These are phyloP conservation scores for Groenewaldozyma sp. DNA, from an alignment of 1,139 yeast species.

Conservation along the genomic window DNA sequence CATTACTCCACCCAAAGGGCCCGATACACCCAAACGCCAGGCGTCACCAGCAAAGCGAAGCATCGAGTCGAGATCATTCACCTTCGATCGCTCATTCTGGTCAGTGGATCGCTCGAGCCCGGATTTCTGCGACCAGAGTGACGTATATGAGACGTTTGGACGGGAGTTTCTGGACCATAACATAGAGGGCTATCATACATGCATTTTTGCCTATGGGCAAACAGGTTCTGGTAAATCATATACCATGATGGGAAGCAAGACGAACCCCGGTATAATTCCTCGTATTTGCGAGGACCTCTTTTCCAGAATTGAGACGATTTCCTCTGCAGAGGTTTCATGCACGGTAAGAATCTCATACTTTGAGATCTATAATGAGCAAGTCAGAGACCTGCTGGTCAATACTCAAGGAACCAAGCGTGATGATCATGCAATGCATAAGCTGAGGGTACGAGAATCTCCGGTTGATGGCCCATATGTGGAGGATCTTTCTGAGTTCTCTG, in stretches of 20 bases:
- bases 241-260: conserved; percentile 59
- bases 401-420: conserved; percentile 7
- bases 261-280: conserved; percentile 54
- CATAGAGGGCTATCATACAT: conserved; percentile 61
- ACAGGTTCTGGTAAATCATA: conserved; percentile 68
- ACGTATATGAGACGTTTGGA: conserved; percentile 47
- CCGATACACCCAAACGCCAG: conserved; percentile 1
- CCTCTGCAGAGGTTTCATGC: conserved; percentile 38
- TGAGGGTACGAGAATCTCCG: conserved; percentile 53
- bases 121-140: conserved; percentile 39
- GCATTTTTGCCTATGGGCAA: conserved; percentile 69
- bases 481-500: conserved; percentile 41
- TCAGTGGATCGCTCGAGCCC: conserved; percentile 36
- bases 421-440: conserved; percentile 22
- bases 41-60: conserved; percentile 10
- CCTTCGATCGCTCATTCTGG: conserved; percentile 54
- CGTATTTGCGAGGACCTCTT: conserved; percentile 48
- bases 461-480: conserved; percentile 63
- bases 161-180: conserved; percentile 52
- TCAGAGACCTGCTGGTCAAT: conserved; percentile 41
- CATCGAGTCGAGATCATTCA: conserved; percentile 31
- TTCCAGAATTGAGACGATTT: conserved; percentile 33
- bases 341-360: conserved; percentile 53
- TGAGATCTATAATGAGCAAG: conserved; percentile 69
- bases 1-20: conserved; percentile 12